Base-by-base conservation (phyloP, 2,329 filamentous ascomycete species). In the Niveomyces coronatus region DNA sequence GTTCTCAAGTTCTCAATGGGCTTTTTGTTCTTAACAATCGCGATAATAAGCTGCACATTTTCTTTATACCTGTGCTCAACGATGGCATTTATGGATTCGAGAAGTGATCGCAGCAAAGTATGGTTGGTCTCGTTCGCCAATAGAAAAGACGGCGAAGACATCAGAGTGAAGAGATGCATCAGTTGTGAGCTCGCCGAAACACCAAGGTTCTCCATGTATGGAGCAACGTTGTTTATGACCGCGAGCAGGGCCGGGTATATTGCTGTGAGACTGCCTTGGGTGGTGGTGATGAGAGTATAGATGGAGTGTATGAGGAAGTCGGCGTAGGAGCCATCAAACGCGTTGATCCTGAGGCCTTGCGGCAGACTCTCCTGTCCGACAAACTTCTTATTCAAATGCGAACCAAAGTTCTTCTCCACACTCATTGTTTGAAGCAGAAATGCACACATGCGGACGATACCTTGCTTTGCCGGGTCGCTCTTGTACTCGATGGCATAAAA, bases 261-360 rank as follows among this genome's bases (percentile, higher is more conserved):
- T 10, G 87, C 85, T 31, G 88, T 83, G 7, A 96, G 71, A 47
- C 84, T 89, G 37, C 87, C 86, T 62, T 94, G 89, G 53, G 87
- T 93, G 5, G 80, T 82, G 0, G 87, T 91, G 52, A 96, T 93
- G 45, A 98, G 73, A 20, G 74, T 85, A 55, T 94, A 93, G 44
- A 96, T 88, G 6, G 88, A 94, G 78, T 88, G 89, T 43, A 98
- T 82, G 37, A 98, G 67, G 54, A 91, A 96, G 60, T 98, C 91
- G 16, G 84, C 86, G 60, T 96, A 96, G 13, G 83, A 85, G 23
- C 91, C 91, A 46, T 75, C 77, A 60, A 98, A 98, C 10, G 82
- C 83, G 10, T 76, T 70, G 45, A 98, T 79, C 43, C 85, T 75
- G 50, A 98, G 89, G 33, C 77, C 81, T 13, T 74, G 61, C 10